Evolutionary conservation across 2,329 filamentous ascomycete genomes (phyloP).

Genomic region (Aspergillus ochraceus): DNA sequence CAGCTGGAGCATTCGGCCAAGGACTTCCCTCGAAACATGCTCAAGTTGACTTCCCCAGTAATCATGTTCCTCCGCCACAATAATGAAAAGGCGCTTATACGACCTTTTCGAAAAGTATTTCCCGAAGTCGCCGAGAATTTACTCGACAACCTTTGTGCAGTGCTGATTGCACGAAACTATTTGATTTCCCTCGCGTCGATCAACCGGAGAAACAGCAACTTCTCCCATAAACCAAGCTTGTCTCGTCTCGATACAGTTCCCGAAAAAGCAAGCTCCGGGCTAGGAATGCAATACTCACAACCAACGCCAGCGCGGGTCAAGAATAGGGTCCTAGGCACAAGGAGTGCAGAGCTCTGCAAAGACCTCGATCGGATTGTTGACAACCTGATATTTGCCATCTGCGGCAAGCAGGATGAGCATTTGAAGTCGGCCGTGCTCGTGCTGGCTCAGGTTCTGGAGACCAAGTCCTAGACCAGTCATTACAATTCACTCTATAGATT

Average conservation of each 20-base stretch:
- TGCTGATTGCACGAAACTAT: constrained; percentile 40
- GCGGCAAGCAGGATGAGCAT: constrained; percentile 35
- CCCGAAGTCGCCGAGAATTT: constrained; percentile 33
- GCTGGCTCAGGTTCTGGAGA: constrained; percentile 39
- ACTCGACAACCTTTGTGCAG: constrained; percentile 38
- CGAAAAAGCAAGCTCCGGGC: constrained; percentile 33
- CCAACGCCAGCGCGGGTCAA: constrained; percentile 27
- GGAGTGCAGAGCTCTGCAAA: constrained; percentile 30
- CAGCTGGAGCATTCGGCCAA: constrained; percentile 40
- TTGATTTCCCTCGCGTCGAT: constrained; percentile 31
- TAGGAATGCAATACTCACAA: constrained; percentile 32
- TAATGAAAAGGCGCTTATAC: constrained; percentile 35
- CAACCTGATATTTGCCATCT: constrained; percentile 36
- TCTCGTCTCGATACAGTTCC: constrained; percentile 32
- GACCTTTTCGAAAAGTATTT: constrained; percentile 39
- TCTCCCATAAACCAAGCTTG: constrained; percentile 20
- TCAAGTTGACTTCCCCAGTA: constrained; percentile 40
- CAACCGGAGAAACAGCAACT: constrained; percentile 23
- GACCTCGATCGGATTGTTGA: constrained; percentile 38
- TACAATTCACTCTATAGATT: neutral
- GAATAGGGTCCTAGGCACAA: constrained; percentile 30
- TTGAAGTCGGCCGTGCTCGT: constrained; percentile 40
- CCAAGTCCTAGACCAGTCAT: constrained; percentile 20
- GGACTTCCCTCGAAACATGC: constrained; percentile 35
- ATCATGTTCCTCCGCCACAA: constrained; percentile 40